A percentile compares a stretch with the other conserved stretches of the same genome.
These are phyloP conservation scores for Coemansia sp. DNA, from an alignment of 192 early-diverging fungal genomes.

Conservation along the genomic window DNA sequence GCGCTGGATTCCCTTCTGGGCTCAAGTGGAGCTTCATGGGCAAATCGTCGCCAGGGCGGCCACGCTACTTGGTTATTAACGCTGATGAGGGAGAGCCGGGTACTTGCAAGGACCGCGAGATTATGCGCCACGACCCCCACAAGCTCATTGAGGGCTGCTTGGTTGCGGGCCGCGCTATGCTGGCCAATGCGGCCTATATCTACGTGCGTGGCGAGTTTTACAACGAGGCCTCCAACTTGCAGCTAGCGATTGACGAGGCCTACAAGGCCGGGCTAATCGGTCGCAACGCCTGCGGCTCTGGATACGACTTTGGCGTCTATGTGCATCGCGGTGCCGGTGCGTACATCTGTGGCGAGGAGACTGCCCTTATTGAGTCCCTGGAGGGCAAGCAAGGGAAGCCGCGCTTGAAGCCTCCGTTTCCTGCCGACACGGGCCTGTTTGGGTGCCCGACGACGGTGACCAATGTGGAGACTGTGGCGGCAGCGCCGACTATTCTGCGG, in stretches of 20 bases:
- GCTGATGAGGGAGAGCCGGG: slow-evolving; percentile 99
- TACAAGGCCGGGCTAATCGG: slow-evolving; percentile 97
- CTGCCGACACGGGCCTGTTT: slow-evolving; percentile 96
- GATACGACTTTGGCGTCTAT: slow-evolving; percentile 96
- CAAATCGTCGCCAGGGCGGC: slow-evolving; percentile 82
- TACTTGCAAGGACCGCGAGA: slow-evolving; percentile 98
- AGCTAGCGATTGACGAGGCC: slow-evolving; percentile 93
- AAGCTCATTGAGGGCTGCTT: slow-evolving; percentile 97
- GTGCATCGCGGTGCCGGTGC: slow-evolving; percentile 97
- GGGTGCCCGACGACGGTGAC: slow-evolving; percentile 99
- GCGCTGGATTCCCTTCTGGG: slow-evolving; percentile 97
- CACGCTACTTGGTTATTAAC: slow-evolving; percentile 95
- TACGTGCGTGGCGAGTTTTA: slow-evolving; percentile 97
- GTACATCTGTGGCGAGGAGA: slow-evolving; percentile 98
- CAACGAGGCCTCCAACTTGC: slow-evolving; percentile 91
- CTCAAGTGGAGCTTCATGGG: slow-evolving; percentile 99
- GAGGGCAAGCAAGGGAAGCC: slow-evolving; percentile 99
- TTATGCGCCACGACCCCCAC: slow-evolving; percentile 90
- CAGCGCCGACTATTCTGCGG: slow-evolving; percentile 91
- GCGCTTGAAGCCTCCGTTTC: slow-evolving; percentile 97
- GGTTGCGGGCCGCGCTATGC: slow-evolving; percentile 94
- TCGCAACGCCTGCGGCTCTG: slow-evolving; percentile 96
- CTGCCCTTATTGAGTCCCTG: slow-evolving; percentile 79
- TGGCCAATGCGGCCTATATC: slow-evolving; percentile 96
- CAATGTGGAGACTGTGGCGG: slow-evolving; percentile 98